These are phyloP conservation scores for Candida sp. DNA, from an alignment of 1,139 yeast species.

Conservation along the genomic window DNA sequence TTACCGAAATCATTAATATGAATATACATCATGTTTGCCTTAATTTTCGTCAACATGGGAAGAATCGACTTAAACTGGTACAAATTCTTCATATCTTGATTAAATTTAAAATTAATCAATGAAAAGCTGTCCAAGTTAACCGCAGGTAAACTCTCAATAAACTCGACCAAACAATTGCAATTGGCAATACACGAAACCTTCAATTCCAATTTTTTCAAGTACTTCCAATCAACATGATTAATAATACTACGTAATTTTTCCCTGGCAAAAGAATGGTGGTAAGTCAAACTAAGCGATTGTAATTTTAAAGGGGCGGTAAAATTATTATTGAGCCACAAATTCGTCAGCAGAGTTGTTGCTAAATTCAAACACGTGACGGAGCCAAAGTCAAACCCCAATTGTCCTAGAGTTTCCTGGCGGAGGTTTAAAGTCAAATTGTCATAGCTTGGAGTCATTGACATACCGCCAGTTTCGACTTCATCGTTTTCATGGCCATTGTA, in stretches of 20 bases:
- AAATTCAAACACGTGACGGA: not conserved
- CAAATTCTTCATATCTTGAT: conserved; percentile 15
- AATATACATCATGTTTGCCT: conserved; percentile 10
- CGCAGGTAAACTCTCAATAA: conserved; percentile 11
- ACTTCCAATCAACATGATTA: conserved; percentile 10
- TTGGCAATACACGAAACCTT: conserved; percentile 20
- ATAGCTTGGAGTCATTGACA: conserved; percentile 12
- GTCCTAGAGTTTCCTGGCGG: not conserved
- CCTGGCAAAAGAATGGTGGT: not conserved
- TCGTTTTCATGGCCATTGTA: conserved; percentile 8
- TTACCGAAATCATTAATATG: conserved; percentile 19
- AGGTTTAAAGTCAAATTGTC: not conserved
- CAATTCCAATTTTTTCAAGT: conserved; percentile 17
- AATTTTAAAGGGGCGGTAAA: conserved; percentile 6
- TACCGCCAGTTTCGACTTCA: conserved; percentile 15
- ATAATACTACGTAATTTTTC: conserved; percentile 1
- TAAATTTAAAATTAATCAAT: conserved; percentile 21
- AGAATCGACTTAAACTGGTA: conserved; percentile 14
- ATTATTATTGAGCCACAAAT: not conserved
- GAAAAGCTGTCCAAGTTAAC: conserved; percentile 14
- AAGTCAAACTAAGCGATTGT: not conserved
- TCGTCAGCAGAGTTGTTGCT: not conserved
- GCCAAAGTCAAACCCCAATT: not conserved
- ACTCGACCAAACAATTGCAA: conserved; percentile 18
- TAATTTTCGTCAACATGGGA: conserved; percentile 11